Percentiles rank a stretch among this genome's conserved stretches.
phyloP scores from a whole-genome alignment of 495 filamentous ascomycete species.

The Bacidia gigantensis region DNA sequence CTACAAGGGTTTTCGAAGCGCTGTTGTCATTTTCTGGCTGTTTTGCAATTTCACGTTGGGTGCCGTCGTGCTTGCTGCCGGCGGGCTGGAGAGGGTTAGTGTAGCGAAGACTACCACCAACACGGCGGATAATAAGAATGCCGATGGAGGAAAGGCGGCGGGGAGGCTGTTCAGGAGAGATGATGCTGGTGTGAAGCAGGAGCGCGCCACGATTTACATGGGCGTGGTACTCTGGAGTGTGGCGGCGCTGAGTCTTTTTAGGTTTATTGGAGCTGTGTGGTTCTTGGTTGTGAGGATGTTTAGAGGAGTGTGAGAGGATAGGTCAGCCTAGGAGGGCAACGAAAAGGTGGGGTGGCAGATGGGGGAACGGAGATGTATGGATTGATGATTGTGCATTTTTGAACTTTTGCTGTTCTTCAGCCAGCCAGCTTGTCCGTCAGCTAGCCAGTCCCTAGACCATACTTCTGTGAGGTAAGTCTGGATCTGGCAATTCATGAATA shows the following conservation, averaged over 20 bases:
- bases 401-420: neutral
- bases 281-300: constrained; percentile 82
- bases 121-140: neutral
- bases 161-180: neutral
- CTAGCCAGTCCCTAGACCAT: neutral
- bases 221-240: constrained; percentile 85
- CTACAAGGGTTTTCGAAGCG: constrained; percentile 87
- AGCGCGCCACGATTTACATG: constrained; percentile 67
- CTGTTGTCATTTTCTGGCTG: constrained; percentile 91
- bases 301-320: constrained; percentile 30
- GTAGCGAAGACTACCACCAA: constrained; percentile 26
- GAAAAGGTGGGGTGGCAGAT: neutral
- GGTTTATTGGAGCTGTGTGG: constrained; percentile 86
- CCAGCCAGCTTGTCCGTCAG: neutral
- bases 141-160: neutral
- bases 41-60: constrained; percentile 85
- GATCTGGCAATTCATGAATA: neutral
- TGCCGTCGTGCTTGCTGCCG: constrained; percentile 76
- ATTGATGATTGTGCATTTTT: neutral
- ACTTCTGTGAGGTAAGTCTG: neutral
- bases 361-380: neutral
- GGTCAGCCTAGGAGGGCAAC: neutral
- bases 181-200: constrained; percentile 22
- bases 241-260: constrained; percentile 71
- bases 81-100: constrained; percentile 57